These are phyloP conservation scores for Xylariaceae sp. DNA, from an alignment of 2,329 filamentous ascomycete species.

Conservation along the genomic window DNA sequence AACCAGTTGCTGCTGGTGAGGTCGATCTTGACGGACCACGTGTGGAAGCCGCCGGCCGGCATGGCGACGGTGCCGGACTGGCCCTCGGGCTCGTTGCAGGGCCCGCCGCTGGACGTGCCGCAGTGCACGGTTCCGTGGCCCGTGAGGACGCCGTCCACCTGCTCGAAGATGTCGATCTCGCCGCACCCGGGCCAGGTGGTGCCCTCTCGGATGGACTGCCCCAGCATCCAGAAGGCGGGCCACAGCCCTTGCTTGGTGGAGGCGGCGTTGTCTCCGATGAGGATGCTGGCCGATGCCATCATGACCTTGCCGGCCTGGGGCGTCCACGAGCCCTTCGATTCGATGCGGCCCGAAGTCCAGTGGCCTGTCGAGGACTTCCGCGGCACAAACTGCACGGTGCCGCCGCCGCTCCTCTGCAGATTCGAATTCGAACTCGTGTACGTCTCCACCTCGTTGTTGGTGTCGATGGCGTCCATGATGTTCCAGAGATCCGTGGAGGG, in stretches of 20 bases:
- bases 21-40: slow-evolving; percentile 43
- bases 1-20: slow-evolving; percentile 37
- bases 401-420: slow-evolving; percentile 41
- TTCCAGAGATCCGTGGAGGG: slow-evolving; percentile 19
- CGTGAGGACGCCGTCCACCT: slow-evolving; percentile 39
- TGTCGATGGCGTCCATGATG: slow-evolving; percentile 29
- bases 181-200: slow-evolving; percentile 45
- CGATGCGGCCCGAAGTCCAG: slow-evolving; percentile 50
- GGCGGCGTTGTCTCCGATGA: slow-evolving; percentile 34
- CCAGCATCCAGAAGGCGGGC: slow-evolving; percentile 53
- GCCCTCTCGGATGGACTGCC: slow-evolving; percentile 40
- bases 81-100: slow-evolving; percentile 45
- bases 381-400: slow-evolving; percentile 45
- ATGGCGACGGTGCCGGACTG: slow-evolving; percentile 28
- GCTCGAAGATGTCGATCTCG: slow-evolving; percentile 53
- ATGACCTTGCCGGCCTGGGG: slow-evolving; percentile 38
- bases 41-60: slow-evolving; percentile 36
- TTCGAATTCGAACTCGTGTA: slow-evolving; percentile 41
- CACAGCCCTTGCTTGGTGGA: slow-evolving; percentile 44
- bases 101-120: slow-evolving; percentile 34
- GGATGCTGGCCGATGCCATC: slow-evolving; percentile 37
- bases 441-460: slow-evolving; percentile 45
- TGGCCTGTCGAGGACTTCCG: slow-evolving; percentile 28
- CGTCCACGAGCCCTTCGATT: slow-evolving; percentile 40
- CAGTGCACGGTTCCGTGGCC: slow-evolving; percentile 48